Conservation (phyloP, 495 filamentous ascomycete genomes). For the Hyaloscypha hepaticicola region DNA sequence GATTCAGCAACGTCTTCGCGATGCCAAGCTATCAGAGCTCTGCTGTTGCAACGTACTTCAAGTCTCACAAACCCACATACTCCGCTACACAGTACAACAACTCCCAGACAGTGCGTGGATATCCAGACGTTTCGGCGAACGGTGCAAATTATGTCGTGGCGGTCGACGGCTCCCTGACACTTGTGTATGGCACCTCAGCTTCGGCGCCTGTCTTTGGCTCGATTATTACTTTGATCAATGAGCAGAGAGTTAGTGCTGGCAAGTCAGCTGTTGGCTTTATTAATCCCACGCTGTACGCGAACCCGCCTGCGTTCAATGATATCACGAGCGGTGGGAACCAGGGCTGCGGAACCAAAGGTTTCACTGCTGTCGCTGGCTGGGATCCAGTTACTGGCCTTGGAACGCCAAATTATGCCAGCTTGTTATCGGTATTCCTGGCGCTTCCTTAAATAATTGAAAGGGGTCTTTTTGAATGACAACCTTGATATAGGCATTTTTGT, state of each 20-base stretch:
- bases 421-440: conserved; percentile 47
- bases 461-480: too few relatives aligned
- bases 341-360: conserved; percentile 51
- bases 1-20: conserved; percentile 48
- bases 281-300: conserved; percentile 58
- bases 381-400: conserved; percentile 60
- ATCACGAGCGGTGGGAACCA: conserved; percentile 47
- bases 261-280: conserved; percentile 61
- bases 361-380: conserved; percentile 55
- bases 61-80: conserved; percentile 25
- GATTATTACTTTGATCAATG: conserved; percentile 61
- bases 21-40: conserved; percentile 26
- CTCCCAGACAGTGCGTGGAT: conserved; percentile 50
- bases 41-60: conserved; percentile 24
- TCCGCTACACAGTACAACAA: conserved; percentile 32
- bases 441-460: too few relatives aligned
- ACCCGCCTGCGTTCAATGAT: conserved; percentile 49
- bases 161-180: conserved; percentile 39
- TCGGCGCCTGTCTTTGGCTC: conserved; percentile 38
- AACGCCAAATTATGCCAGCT: conserved; percentile 51
- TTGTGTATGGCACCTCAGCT: conserved; percentile 50
- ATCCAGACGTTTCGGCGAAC: conserved; percentile 63
- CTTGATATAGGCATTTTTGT: too few relatives aligned
- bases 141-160: conserved; percentile 56
- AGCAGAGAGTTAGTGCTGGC: conserved; percentile 55